These are phyloP conservation scores for Phytophthora chlamydospora DNA, from an alignment of 352 stramenopile genomes.

Conservation along the genomic window DNA sequence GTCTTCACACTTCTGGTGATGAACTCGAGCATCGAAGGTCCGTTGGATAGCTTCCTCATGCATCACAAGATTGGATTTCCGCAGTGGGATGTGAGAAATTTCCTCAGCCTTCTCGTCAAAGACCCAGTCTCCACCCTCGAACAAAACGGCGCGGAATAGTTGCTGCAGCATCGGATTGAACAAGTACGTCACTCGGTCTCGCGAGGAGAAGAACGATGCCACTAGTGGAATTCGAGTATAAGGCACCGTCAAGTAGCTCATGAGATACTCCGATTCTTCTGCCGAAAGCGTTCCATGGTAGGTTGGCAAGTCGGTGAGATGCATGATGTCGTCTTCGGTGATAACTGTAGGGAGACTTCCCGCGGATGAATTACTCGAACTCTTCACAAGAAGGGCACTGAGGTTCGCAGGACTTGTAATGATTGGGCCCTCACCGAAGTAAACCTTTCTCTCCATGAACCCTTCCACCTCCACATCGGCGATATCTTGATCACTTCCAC, in stretches of 20 bases:
- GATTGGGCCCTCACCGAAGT: conserved; percentile 87
- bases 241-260: conserved; percentile 98
- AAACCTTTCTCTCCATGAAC: conserved; percentile 89
- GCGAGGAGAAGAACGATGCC: conserved; percentile 96
- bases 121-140: conserved; percentile 90
- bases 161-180: conserved; percentile 86
- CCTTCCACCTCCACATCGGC: conserved; percentile 88
- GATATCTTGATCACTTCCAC: conserved; percentile 89
- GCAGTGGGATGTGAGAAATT: conserved; percentile 78
- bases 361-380: conserved; percentile 45
- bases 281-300: conserved; percentile 96
- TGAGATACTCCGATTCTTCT: conserved; percentile 97
- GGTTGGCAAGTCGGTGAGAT: conserved; percentile 95
- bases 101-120: conserved; percentile 60
- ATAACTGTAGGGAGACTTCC: conserved; percentile 56
- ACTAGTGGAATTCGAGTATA: conserved; percentile 98
- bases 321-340: conserved; percentile 98
- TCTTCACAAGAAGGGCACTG: conserved; percentile 58
- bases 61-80: conserved; percentile 82
- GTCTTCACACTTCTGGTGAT: conserved; percentile 85
- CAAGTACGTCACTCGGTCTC: conserved; percentile 89
- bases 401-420: conserved; percentile 82
- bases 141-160: conserved; percentile 88
- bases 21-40: conserved; percentile 72
- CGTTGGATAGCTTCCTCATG: conserved; percentile 82